These are phyloP conservation scores for Bipolaris victoriae DNA, from an alignment of 2,329 filamentous ascomycete species.

Conservation along the genomic window DNA sequence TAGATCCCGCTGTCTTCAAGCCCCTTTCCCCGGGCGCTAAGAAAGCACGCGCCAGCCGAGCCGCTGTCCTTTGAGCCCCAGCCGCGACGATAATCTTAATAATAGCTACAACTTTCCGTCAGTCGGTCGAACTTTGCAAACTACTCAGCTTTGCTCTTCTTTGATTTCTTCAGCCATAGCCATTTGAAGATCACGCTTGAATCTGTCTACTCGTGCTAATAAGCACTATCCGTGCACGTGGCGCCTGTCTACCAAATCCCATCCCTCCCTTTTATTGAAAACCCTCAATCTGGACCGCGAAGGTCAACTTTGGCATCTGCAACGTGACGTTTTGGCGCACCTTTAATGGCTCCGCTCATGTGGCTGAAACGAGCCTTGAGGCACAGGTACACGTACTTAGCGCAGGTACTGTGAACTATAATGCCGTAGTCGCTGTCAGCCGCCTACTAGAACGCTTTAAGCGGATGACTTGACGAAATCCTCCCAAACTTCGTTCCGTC, in stretches of 20 bases:
- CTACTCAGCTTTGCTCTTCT: background rate
- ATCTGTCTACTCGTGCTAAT: background rate
- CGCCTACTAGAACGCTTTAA: conserved; percentile 1
- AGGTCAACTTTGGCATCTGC: background rate
- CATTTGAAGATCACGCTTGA: background rate
- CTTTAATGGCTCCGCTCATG: background rate
- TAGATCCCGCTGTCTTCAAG: too few species aligned
- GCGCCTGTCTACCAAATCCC: conserved; percentile 4
- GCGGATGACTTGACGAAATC: conserved; percentile 2
- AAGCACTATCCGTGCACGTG: conserved; percentile 4
- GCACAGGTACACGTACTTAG: conserved; percentile 1
- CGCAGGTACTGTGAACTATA: conserved; percentile 6
- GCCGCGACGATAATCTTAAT: too few species aligned
- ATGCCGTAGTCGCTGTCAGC: background rate
- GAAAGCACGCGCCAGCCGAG: too few species aligned
- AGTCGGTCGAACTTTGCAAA: too few species aligned
- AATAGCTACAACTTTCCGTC: too few species aligned
- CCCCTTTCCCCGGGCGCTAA: too few species aligned
- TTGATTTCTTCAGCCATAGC: background rate
- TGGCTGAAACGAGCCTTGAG: conserved; percentile 2
- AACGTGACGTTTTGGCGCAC: conserved; percentile 9
- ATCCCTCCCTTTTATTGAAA: background rate
- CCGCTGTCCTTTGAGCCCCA: too few species aligned
- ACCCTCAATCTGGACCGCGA: background rate
- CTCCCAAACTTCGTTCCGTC: background rate